phyloP scores from a whole-genome alignment of 768 basidiomycete genomes.

The Tricholoma flavovirens region DNA sequence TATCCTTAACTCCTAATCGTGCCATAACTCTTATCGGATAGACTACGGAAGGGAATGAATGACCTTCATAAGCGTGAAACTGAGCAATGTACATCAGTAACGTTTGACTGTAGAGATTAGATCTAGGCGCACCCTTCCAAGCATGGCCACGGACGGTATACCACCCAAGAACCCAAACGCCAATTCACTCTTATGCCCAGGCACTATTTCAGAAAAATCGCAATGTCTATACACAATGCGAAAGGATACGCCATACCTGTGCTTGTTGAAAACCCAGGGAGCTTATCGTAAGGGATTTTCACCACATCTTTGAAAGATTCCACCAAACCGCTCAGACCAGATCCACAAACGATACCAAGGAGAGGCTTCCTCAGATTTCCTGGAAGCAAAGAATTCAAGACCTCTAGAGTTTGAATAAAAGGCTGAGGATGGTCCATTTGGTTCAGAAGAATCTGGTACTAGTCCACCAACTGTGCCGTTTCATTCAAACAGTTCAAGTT shows the following conservation, averaged over 20 bases:
- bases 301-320: conserved; percentile 50
- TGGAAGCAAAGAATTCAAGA: conserved; percentile 30
- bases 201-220: conserved; percentile 38
- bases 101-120: not conserved
- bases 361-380: conserved; percentile 39
- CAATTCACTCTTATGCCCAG: conserved; percentile 74
- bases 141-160: conserved; percentile 86
- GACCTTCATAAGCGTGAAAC: conserved; percentile 88
- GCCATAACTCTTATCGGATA: conserved; percentile 81
- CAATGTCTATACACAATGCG: not conserved
- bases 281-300: conserved; percentile 56
- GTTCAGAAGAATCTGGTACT: too few relatives aligned
- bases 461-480: too few relatives aligned
- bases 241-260: conserved; percentile 59
- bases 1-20: conserved; percentile 62
- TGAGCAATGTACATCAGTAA: conserved; percentile 21
- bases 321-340: conserved; percentile 74
- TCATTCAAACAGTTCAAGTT: too few relatives aligned
- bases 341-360: conserved; percentile 84
- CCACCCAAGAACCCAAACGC: conserved; percentile 79
- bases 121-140: conserved; percentile 60
- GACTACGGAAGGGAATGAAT: conserved; percentile 59
- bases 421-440: conserved; percentile 2
- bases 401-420: conserved; percentile 25
- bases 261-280: conserved; percentile 72